Evolutionary conservation across 2,329 filamentous ascomycete genomes (phyloP).

Genomic region (Trichophyton simii): DNA sequence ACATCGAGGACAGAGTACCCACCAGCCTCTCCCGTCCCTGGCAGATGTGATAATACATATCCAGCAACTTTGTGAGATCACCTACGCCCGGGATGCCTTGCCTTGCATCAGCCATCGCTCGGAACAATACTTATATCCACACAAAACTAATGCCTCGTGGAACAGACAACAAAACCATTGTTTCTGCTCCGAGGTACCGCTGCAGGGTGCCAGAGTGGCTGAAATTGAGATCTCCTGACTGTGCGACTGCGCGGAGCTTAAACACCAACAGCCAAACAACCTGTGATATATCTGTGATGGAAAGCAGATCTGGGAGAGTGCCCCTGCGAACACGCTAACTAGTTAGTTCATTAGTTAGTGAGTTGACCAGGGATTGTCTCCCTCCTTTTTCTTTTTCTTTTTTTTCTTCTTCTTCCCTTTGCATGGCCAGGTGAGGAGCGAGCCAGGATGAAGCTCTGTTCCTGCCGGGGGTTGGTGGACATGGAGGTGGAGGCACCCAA

Average conservation of each 20-base stretch:
- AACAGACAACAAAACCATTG: not conserved
- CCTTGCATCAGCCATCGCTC: not conserved
- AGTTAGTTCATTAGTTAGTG: no score
- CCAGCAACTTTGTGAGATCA: not conserved
- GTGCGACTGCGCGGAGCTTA: not conserved
- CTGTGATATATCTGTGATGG: not conserved
- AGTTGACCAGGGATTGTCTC: not conserved
- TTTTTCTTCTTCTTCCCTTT: not conserved
- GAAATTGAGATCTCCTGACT: not conserved
- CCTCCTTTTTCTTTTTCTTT: not conserved
- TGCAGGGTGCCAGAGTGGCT: not conserved
- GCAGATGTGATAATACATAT: not conserved
- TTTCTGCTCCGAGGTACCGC: no score
- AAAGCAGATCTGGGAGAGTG: not conserved
- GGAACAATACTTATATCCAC: not conserved
- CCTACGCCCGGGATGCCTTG: not conserved
- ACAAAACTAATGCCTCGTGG: not conserved
- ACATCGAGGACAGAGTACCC: no score
- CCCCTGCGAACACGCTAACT: not conserved
- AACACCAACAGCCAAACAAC: no score
- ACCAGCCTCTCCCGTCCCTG: no score
- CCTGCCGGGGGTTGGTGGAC: not conserved
- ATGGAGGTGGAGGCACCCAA: not conserved
- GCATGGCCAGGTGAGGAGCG: conserved; percentile 3
- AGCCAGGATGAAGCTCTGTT: conserved; percentile 3